Base-by-base conservation (phyloP, 78 protist species). In the Dictyostelium capitatum region DNA sequence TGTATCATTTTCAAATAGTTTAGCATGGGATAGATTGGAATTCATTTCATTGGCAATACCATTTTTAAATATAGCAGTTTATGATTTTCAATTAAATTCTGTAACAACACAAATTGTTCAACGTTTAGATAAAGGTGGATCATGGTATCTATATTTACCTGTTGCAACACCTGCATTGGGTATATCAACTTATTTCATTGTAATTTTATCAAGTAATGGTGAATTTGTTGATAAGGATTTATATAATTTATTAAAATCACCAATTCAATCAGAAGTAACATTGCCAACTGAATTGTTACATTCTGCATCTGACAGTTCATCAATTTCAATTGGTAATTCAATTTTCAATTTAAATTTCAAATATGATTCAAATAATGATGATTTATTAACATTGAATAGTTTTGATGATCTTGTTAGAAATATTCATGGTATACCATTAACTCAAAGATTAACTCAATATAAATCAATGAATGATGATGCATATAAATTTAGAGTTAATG, bases 121-220 rank as follows among this genome's bases (percentile, higher is more conserved):
- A 46, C 48, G 79, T 32, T 6, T 82, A 2, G 95, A 80, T 57
- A 47, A 67, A 30, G 37, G 20, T 19, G 72, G 67, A 20, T 19
- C 41, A 47, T 91, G 84, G 92, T 54, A 54, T 37, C 47, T 91
- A 3, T 91, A 78, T 69, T 91, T 82, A 9, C 53, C 65, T 20
- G 95, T 69, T 3, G 28, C 37, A 23, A 75, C 79, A 19, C 83
- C 90, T 3, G 90, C 95, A 23, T 15, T 91, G 53, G 95, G 95
- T 57, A 83, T 79, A 0, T 78, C 82, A 28, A 82, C 89, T 6
- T 91, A 91, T 74, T 91, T 91, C 30, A 82, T 91, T 28, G 41
- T 64, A 15, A 10, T 54, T 30, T 14, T 77, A 3, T 65, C 65
- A n/a, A 67, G 7, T 15, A 11, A 32, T 67, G 75, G 75, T n/a